Conservation (phyloP, 805 yeast genomes). For the Candida endomychidarum region DNA sequence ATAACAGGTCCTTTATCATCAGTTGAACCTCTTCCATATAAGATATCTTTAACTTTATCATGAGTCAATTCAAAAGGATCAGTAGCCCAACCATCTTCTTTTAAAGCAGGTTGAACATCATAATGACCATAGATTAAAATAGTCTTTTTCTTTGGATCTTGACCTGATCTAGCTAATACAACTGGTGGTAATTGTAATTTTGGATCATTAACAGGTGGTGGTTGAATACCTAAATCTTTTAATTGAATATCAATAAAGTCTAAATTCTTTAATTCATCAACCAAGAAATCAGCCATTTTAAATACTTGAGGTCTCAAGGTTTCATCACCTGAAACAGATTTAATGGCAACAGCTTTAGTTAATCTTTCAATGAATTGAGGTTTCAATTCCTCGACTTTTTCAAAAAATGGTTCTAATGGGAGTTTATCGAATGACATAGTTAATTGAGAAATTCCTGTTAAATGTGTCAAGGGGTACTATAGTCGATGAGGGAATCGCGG, state of each 20-base stretch:
- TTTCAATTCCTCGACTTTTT: constrained; percentile 70
- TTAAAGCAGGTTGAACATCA: constrained; percentile 95
- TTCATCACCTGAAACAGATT: constrained; percentile 93
- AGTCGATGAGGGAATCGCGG: neutral
- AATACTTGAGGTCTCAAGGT: constrained; percentile 84
- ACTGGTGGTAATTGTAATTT: constrained; percentile 85
- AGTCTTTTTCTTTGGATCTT: constrained; percentile 79
- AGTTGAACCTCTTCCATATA: constrained; percentile 92
- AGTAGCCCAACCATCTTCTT: constrained; percentile 93
- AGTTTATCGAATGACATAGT: constrained; percentile 42
- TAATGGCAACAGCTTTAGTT: constrained; percentile 84
- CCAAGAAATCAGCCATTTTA: constrained; percentile 83
- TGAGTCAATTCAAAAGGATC: constrained; percentile 79
- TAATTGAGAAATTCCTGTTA: neutral
- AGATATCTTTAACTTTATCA: constrained; percentile 59
- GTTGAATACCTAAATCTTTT: constrained; percentile 84
- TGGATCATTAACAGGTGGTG: constrained; percentile 77
- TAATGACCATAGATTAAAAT: constrained; percentile 94
- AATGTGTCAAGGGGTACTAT: neutral
- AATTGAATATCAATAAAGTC: constrained; percentile 84
- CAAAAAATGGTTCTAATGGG: constrained; percentile 48
- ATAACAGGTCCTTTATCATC: constrained; percentile 98
- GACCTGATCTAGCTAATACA: constrained; percentile 86
- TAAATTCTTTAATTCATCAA: constrained; percentile 61
- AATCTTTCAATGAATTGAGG: constrained; percentile 72